Evolutionary conservation across 495 filamentous ascomycete species (phyloP), one percentile per base, ranked within the genome.

Genomic region (Cryomyces minteri): DNA sequence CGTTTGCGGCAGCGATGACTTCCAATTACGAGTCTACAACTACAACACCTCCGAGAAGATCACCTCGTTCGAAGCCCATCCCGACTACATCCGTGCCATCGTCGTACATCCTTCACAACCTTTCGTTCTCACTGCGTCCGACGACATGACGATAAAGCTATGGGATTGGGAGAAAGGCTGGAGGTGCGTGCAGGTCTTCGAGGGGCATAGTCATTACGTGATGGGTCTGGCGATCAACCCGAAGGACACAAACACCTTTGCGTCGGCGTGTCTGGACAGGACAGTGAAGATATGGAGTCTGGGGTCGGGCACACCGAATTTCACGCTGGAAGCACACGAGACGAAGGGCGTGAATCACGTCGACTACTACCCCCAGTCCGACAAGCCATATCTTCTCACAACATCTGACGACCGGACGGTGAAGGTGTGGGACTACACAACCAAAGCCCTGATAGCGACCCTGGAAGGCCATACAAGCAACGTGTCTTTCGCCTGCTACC

Each of bases 221-320:
- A 98, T 98, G 92, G 86, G 87, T n/a, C 72, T 99, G 50, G 79
- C 92, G n/a, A 94, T 99, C 60, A 96, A 99, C 63, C 90, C 90
- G 11, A 99, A 96, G 62, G 90, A 96, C 54, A 95, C 92, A 18
- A 99, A 99, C 59, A 88, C 90, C 12, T 98, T 98, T 59, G 90
- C 90, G 31, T 38, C 34, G 4, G 92, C 90, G 7, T 99, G 90
- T 72, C 66, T 99, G 56, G 90, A 98, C 60, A 74, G 90, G 48
- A 93, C 87, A 4, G 88, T 98, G 48, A 98, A 98, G 72, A 94
- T 98, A 58, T 98, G 90, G 90, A 93, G 80, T 56, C 70, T 98
- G 54, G 90, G 90, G 25, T 93, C 86, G 4, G 65, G 71, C 7
- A 84, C 84, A 37, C 81, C 90, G 38, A 96, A 94, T 60, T 94